Conservation (phyloP, 345 rosid species). For the Cardamine resedifolia region DNA sequence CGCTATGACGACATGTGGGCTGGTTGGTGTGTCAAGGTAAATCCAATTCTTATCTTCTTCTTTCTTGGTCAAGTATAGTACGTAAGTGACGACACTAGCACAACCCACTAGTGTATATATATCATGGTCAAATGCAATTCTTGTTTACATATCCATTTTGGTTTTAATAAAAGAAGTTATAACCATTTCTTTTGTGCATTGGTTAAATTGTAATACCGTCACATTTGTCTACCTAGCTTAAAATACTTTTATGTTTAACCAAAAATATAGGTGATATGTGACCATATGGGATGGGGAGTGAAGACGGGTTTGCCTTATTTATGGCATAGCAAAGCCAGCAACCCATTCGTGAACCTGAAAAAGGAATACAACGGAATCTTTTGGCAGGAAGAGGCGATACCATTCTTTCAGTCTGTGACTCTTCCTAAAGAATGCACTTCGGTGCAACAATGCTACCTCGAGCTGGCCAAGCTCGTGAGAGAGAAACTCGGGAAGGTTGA, state of each 20-base stretch:
- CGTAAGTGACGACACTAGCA: not conserved
- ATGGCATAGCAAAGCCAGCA: slow-evolving; percentile 94
- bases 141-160: not conserved
- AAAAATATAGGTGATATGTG: slow-evolving; percentile 64
- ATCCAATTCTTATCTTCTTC: not conserved
- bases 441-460: slow-evolving; percentile 76
- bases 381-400: slow-evolving; percentile 88
- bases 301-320: slow-evolving; percentile 86
- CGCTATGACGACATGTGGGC: slow-evolving; percentile 41
- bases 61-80: too few species aligned
- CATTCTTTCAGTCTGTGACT: slow-evolving; percentile 63
- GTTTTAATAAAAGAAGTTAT: not conserved
- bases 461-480: slow-evolving; percentile 68
- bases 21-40: slow-evolving; percentile 38
- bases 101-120: not conserved
- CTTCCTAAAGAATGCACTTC: slow-evolving; percentile 73
- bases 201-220: not conserved
- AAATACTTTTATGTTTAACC: not conserved
- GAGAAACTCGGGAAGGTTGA: slow-evolving; percentile 69
- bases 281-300: slow-evolving; percentile 79
- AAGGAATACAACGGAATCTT: slow-evolving; percentile 84
- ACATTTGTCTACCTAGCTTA: not conserved
- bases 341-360: slow-evolving; percentile 76
- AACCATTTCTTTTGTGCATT: not conserved
- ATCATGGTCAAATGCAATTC: not conserved